Evolutionary conservation across 345 rosid genomes (phyloP).

Genomic region (Carallia brachiata): DNA sequence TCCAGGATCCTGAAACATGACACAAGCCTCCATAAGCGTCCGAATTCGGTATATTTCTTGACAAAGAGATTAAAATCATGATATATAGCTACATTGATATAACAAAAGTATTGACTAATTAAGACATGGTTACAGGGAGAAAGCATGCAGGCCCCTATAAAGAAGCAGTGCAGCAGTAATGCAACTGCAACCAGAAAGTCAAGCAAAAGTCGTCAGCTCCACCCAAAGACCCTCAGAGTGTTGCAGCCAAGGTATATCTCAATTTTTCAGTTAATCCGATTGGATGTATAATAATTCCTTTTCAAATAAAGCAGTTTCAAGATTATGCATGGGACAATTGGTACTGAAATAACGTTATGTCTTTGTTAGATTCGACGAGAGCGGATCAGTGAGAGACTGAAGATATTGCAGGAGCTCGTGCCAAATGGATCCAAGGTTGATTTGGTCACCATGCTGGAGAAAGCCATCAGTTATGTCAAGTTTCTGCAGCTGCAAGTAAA

Average conservation of each 20-base stretch:
- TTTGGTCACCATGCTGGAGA: slow-evolving; percentile 93
- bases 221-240: slow-evolving; percentile 82
- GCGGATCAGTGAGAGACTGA: slow-evolving; percentile 85
- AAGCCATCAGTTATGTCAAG: slow-evolving; percentile 85
- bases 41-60: slow-evolving; percentile 35
- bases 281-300: not conserved
- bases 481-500: slow-evolving; percentile 97
- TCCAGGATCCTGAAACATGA: slow-evolving; percentile 43
- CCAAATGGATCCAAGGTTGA: slow-evolving; percentile 95
- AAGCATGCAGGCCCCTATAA: slow-evolving; percentile 34
- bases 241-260: slow-evolving; percentile 78
- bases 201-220: slow-evolving; percentile 44
- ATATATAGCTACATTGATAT: not conserved
- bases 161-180: slow-evolving; percentile 48
- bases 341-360: slow-evolving; percentile 8
- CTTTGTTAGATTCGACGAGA: slow-evolving; percentile 73
- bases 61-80: not conserved
- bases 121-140: slow-evolving; percentile 39
- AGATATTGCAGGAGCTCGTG: slow-evolving; percentile 75
- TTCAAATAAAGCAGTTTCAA: not conserved
- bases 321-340: not conserved
- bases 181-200: slow-evolving; percentile 31
- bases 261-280: slow-evolving; percentile 3
- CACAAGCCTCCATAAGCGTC: slow-evolving; percentile 52
- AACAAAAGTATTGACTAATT: not conserved